Evolutionary conservation across 2,329 filamentous ascomycete species (phyloP), one percentile per base, ranked within the genome.

Genomic region (Pseudogymnoascus sp.): DNA sequence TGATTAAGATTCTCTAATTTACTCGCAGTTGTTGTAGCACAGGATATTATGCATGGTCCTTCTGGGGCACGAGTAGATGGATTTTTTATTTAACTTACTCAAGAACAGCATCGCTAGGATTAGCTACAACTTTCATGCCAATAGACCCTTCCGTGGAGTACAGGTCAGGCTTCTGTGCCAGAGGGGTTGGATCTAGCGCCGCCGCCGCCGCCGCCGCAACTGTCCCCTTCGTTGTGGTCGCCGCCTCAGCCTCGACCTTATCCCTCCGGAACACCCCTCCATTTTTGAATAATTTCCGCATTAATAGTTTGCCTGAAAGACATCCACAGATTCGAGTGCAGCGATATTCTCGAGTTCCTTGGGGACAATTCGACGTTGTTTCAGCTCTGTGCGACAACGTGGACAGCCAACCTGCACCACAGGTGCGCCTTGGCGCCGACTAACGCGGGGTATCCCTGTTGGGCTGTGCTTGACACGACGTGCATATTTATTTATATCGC

Each of bases 61-160:
- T 21, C 9, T 11, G 10, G 40, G 5, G 40, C 40, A 42, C 17
- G 11, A 3, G 40, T 21, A 42, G 17, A 42, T 21, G 40, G 10
- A n/a, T 6, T 42, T 11, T 42, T 23, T 7, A 40, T 21, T 21
- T 13, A 13, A 64, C 62, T 40, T 62, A 64, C 64, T 65, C 64
- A 4, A 65, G 26, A 59, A 3, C 23, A 40, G 59, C 59, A 37
- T 62, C 19, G 21, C 23, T 23, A 10, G 64, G 62, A 10, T 65
- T 59, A 56, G 60, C 62, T 11, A 65, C 37, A 7, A 65, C 59
- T n/a, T 60, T 65, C 3, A 65, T 65, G 4, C 64, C 64, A 26
- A 15, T 62, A 59, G 13, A 10, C 29, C 63, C 63, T 6, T 64
- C 46, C 7, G 62, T 64, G 5, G 62, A 65, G 29, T 65, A 65